Base-by-base conservation (phyloP, 225 moss, liverwort and hornwort genomes). In the Physcomitrellopsis africana region DNA sequence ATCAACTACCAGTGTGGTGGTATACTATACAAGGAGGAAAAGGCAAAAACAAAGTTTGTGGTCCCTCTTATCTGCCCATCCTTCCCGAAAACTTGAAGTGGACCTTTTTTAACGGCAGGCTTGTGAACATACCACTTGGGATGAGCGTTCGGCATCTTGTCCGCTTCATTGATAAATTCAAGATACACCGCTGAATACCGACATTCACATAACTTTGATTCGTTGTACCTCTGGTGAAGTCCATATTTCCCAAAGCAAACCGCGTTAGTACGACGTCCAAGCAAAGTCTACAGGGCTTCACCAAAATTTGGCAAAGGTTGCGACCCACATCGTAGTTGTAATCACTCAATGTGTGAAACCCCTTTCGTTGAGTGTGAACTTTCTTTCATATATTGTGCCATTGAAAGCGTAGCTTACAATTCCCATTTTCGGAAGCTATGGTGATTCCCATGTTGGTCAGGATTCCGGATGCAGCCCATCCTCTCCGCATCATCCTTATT, bases 21-120 rank as follows among this genome's bases (percentile, higher is more conserved):
- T 5, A 2, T 16, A 49, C 12, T 7, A 48, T 89, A 86, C 80
- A 91, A 76, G 51, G 27, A 22, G 5, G 88, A 84, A 64, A 91
- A 79, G n/a, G 76, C 1, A 37, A 37, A 79, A 9, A 62, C 91
- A 91, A 3, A 91, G 76, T 9, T 86, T 51, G 13, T 83, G 86
- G 67, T 91, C 91, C 51, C 91, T 78, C 53, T 76, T 76, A 51
- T 91, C 88, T 32, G 84, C 84, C 91, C 91, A 91, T 76, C 91
- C 91, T 37, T 88, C 88, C 88, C 88, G 88, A 60, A 86, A 86
- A 2, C 84, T 86, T 19, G 63, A 32, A n/a, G 23, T 74, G 45
- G 86, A 84, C 66, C 91, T 86, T 70, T 37, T 37, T 76, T 70
- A 13, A 82, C 83, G 23, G 79, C 44, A 64, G 65, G 71, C 68